phyloP scores from a whole-genome alignment of 345 rosid genomes.

The Bruguiera parviflora region DNA sequence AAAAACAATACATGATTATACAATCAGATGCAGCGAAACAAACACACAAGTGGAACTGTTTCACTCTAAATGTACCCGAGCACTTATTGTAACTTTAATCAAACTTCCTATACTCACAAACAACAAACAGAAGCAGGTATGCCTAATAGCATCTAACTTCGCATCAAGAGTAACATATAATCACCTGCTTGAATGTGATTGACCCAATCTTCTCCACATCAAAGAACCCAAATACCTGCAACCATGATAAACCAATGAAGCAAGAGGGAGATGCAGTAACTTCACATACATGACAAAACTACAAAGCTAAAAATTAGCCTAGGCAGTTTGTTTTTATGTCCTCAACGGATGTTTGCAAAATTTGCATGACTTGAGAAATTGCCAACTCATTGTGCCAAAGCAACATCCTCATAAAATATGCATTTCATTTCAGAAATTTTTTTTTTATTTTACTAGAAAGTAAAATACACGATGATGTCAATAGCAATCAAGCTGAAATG shows the following conservation, averaged over 20 bases:
- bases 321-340: not conserved
- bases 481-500: not conserved
- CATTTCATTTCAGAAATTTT: not conserved
- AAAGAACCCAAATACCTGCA: constrained; percentile 77
- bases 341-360: not conserved
- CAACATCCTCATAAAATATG: constrained; percentile 5
- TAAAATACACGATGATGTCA: too few species aligned
- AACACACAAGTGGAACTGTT: not conserved
- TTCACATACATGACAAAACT: not conserved
- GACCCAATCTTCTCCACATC: constrained; percentile 74
- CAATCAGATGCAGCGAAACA: not conserved
- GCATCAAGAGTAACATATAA: constrained; percentile 1
- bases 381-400: not conserved
- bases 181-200: constrained; percentile 89
- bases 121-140: not conserved
- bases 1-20: constrained; percentile 4
- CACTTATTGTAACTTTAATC: not conserved
- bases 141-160: not conserved
- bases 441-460: too few species aligned
- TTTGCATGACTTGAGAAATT: not conserved
- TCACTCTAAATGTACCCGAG: not conserved
- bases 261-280: not conserved
- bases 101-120: not conserved
- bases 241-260: not conserved
- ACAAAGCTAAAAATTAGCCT: not conserved